Conservation (phyloP, 345 rosid genomes). For the Rhodamnia argentea region DNA sequence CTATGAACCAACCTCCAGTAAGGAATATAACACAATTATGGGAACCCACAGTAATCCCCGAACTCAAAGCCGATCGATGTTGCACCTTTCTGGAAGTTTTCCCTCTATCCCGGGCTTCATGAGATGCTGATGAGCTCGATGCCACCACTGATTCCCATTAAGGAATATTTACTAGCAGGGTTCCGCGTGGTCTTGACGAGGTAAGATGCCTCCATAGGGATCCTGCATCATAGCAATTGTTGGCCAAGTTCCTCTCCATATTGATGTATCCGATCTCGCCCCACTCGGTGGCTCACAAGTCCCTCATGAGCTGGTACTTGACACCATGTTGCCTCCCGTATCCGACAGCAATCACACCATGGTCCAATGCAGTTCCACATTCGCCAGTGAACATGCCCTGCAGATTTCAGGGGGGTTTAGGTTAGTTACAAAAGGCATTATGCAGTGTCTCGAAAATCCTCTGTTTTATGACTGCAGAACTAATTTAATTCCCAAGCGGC, state of each 20-base stretch:
- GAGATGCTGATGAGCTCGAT: slow-evolving; percentile 25
- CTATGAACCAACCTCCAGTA: neutral
- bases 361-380: slow-evolving; percentile 34
- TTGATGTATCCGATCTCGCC: slow-evolving; percentile 33
- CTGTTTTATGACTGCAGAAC: too few species aligned
- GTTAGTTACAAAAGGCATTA: neutral
- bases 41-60: neutral
- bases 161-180: neutral
- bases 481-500: neutral
- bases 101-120: slow-evolving; percentile 6
- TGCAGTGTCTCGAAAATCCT: neutral
- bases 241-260: slow-evolving; percentile 24
- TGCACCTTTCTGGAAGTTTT: neutral
- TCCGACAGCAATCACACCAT: slow-evolving; percentile 33
- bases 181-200: slow-evolving; percentile 8
- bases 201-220: slow-evolving; percentile 17
- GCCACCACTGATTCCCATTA: neutral
- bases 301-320: slow-evolving; percentile 9
- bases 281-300: slow-evolving; percentile 36
- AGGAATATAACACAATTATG: neutral
- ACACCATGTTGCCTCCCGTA: slow-evolving; percentile 7
- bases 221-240: slow-evolving; percentile 5
- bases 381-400: slow-evolving; percentile 12
- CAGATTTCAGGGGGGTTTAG: neutral
- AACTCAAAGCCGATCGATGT: neutral